Evolutionary conservation across 306 rosid genomes (phyloP), one percentile per base, ranked within the genome.

Genomic region (Ochetophila trinervis): DNA sequence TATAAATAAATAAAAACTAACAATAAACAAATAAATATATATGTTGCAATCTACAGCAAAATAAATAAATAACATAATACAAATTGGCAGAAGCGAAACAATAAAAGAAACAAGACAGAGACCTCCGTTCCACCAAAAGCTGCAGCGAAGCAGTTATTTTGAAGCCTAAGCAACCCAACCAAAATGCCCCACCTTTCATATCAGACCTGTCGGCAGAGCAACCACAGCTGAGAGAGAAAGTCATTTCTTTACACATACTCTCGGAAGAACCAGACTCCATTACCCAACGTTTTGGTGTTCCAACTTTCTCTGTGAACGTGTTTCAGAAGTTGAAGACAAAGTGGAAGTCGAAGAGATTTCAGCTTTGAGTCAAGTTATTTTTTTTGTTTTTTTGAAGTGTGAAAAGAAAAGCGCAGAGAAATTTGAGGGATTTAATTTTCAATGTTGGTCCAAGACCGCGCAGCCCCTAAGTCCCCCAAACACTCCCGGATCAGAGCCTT

Each of bases 391-490:
- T n/a, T n/a, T n/a, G n/a, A n/a, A n/a, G n/a, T n/a, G n/a, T 42
- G 22, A 42, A 12, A 44, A 7, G 20, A 40, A 11, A 27, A 18
- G 44, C 15, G 21, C 10, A 32, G 59, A 15, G 67, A 20, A 55
- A 36, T 47, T 44, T 40, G 17, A 15, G 62, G 21, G 68, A 8
- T 57, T 40, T 13, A 60, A 69, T 21, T 83, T 27, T 72, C 84
- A 72, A 88, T 93, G 99, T 84, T 86, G 78, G 96, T 93, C 91
- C 99, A 93, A 79, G 91, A 86, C 6, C 90, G 94, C 35, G 67
- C 78, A 55, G 49, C 67, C 62, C 81, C 88, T 45, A 86, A 89
- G 81, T 67, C 97, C 15, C 84, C 84, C 1, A 87, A 84, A 27
- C 62, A 44, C 21, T 32, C 82, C 68, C 79, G 79, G 72, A 70